A percentile compares a stretch with the other conserved stretches of the same genome.
phyloP scores from a whole-genome alignment of 2,329 filamentous ascomycete genomes.

The Alternaria viburni region DNA sequence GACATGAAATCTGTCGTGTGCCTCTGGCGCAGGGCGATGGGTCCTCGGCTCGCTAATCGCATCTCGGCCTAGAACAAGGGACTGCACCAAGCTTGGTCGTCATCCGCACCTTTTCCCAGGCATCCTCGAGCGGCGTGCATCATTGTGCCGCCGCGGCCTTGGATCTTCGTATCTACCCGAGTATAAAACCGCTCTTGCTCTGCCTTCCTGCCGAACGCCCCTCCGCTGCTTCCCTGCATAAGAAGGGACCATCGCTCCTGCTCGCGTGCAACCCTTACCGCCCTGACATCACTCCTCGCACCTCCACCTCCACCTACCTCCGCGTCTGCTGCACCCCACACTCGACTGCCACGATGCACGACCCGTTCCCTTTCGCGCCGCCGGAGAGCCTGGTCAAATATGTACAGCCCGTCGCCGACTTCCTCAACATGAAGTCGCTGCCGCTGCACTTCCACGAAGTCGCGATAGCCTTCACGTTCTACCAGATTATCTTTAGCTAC shows the following conservation, averaged over 20 bases:
- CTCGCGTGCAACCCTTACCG: conserved; percentile 6
- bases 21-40: conserved; percentile 20
- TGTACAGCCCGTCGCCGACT: conserved; percentile 69
- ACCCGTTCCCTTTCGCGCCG: conserved; percentile 70
- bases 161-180: background rate
- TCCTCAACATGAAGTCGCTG: conserved; percentile 67
- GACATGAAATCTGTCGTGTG: conserved; percentile 25
- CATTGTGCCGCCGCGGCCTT: conserved; percentile 10
- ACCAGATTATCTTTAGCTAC: conserved; percentile 70
- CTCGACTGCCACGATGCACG: conserved; percentile 63
- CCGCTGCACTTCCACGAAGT: conserved; percentile 82
- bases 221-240: conserved; percentile 5
- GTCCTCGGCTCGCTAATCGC: conserved; percentile 25
- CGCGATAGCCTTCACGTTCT: conserved; percentile 68
- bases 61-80: conserved; percentile 12
- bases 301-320: conserved; percentile 12
- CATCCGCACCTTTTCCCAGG: conserved; percentile 18
- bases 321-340: conserved; percentile 10
- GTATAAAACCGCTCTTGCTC: conserved; percentile 16
- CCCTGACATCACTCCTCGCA: conserved; percentile 11
- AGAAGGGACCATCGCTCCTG: conserved; percentile 5
- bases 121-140: conserved; percentile 18
- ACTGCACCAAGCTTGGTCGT: conserved; percentile 10
- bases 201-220: conserved; percentile 3
- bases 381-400: conserved; percentile 63